phyloP scores from a whole-genome alignment of 352 stramenopile genomes.

The Phytophthora boehmeriae region DNA sequence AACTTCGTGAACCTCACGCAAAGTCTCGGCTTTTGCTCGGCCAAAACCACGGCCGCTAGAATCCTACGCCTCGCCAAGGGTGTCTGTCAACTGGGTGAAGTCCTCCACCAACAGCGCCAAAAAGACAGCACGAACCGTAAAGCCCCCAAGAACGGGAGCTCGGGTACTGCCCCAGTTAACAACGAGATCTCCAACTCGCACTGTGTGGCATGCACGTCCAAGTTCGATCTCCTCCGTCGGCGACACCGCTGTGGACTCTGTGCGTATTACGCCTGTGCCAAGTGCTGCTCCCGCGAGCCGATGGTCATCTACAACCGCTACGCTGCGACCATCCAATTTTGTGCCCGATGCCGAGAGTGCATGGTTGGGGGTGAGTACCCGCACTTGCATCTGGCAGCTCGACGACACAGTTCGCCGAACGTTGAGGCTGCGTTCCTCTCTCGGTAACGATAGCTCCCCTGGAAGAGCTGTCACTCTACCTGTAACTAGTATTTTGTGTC shows the following conservation, averaged over 20 bases:
- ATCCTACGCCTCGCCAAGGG: conserved; percentile 34
- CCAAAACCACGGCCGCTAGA: conserved; percentile 31
- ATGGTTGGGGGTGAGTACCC: conserved; percentile 44
- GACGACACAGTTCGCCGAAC: conserved; percentile 39
- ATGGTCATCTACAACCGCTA: conserved; percentile 51
- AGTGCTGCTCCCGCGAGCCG: conserved; percentile 40
- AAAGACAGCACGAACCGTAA: conserved; percentile 15
- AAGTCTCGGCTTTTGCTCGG: conserved; percentile 25
- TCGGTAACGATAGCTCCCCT: conserved; percentile 15
- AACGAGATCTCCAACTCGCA: conserved; percentile 36
- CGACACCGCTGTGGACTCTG: conserved; percentile 40
- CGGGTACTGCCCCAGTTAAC: conserved; percentile 4
- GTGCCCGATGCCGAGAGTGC: conserved; percentile 39
- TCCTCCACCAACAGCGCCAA: conserved; percentile 28
- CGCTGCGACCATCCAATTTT: conserved; percentile 40
- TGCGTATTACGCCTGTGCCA: conserved; percentile 37
- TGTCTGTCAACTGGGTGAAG: conserved; percentile 34
- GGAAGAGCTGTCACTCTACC: neutral
- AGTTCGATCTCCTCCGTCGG: conserved; percentile 34
- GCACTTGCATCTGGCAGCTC: conserved; percentile 34
- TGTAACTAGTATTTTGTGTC: conserved; percentile 20
- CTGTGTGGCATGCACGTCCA: conserved; percentile 42
- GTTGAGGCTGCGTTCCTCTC: conserved; percentile 18
- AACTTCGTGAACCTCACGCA: conserved; percentile 7
- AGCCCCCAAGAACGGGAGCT: neutral